Evolutionary conservation across 371 early-diverging fungal genomes (phyloP).

Genomic region (Haplosporangium sp.): DNA sequence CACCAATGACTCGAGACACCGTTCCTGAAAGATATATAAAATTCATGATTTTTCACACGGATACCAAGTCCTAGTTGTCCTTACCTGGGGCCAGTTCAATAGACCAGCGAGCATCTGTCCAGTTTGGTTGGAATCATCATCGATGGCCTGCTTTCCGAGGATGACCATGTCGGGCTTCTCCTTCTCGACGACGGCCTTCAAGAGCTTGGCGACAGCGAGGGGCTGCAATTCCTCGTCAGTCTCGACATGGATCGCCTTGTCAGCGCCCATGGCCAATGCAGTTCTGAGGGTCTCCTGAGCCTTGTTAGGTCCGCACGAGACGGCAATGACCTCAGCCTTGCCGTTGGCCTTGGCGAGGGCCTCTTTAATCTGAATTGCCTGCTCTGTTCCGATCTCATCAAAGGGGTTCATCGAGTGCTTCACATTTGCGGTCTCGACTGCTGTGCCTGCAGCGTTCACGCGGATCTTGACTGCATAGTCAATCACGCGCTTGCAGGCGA

Average conservation of each 20-base stretch:
- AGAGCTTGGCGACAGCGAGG: constrained; percentile 91
- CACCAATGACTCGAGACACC: constrained; percentile 18
- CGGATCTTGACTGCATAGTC: constrained; percentile 99
- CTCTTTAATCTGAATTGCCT: constrained; percentile 95
- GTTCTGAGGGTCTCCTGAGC: constrained; percentile 94
- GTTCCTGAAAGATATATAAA: constrained; percentile 22
- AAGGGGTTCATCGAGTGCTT: constrained; percentile 99
- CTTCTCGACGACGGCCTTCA: constrained; percentile 88
- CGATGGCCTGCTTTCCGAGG: constrained; percentile 98
- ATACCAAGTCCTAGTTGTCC: neutral
- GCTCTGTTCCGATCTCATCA: constrained; percentile 98
- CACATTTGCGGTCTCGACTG: constrained; percentile 92
- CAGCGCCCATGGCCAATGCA: constrained; percentile 99
- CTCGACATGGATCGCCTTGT: constrained; percentile 95
- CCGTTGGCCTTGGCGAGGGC: constrained; percentile 70
- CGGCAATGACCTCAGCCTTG: constrained; percentile 89
- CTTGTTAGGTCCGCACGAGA: constrained; percentile 93
- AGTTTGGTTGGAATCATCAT: constrained; percentile 97
- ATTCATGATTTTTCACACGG: constrained; percentile 11
- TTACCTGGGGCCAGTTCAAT: constrained; percentile 93
- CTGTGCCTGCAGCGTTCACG: constrained; percentile 89
- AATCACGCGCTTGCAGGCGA: constrained; percentile 96
- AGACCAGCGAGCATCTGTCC: constrained; percentile 99
- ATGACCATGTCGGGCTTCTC: constrained; percentile 95
- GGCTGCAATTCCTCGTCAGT: constrained; percentile 86